Conservation (phyloP, 495 filamentous ascomycete genomes). For the Viridothelium virens region DNA sequence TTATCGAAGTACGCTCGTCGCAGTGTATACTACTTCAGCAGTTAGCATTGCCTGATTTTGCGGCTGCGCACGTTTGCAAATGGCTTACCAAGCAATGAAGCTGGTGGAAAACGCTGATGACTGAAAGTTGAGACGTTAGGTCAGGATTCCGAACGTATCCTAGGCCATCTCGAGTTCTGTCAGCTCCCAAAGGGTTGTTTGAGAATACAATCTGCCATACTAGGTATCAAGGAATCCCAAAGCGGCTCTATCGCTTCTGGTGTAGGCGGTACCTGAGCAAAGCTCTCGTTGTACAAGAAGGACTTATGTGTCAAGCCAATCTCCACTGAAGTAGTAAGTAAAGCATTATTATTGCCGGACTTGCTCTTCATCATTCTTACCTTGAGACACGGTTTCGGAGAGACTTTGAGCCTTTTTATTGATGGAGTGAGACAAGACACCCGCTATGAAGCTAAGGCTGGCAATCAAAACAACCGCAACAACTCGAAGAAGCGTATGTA, state of each 20-base stretch:
- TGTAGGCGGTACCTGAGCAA: not conserved
- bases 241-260: slow-evolving; percentile 17
- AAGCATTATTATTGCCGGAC: not conserved
- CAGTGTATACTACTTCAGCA: slow-evolving; percentile 16
- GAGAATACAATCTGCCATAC: slow-evolving; percentile 13
- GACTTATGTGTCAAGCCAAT: not conserved
- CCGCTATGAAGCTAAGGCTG: not conserved
- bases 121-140: slow-evolving; percentile 15
- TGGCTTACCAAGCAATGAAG: slow-evolving; percentile 22
- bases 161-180: slow-evolving; percentile 20
- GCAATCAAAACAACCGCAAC: not conserved
- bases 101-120: slow-evolving; percentile 25
- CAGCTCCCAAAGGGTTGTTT: not conserved
- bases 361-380: not conserved
- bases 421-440: not conserved
- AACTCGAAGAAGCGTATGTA: not conserved
- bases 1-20: slow-evolving; percentile 23
- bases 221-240: slow-evolving; percentile 27
- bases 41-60: not conserved
- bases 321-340: not conserved
- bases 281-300: not conserved
- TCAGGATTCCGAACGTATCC: slow-evolving; percentile 21
- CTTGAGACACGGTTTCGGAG: not conserved
- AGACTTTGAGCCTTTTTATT: not conserved
- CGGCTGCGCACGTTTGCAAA: not conserved